Evolutionary conservation across 2,329 filamentous ascomycete genomes (phyloP), one percentile per base, ranked within the genome.

Genomic region (Allantophomopsis lycopodina): DNA sequence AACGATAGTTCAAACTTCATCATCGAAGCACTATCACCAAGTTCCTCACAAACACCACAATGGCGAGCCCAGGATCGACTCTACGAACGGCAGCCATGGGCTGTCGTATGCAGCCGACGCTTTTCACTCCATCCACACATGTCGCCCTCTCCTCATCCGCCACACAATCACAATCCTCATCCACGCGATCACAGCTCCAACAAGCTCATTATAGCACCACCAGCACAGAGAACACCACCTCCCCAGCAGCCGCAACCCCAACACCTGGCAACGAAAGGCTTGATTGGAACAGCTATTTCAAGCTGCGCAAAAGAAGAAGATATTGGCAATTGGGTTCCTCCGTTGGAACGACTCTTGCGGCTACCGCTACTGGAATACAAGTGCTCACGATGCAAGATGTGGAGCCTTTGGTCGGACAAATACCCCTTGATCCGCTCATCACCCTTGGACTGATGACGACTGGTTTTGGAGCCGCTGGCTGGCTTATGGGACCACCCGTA

Each of bases 231-330:
- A n/a, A 21, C 21, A 32, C 23, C 20, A 17, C 23, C 23, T 12
- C 23, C 23, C 23, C 23, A 5, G 23, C 23, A 5, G 23, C 23
- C 23, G 23, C 23, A 8, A 28, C 23, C 23, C 7, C 23, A 4
- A 10, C 23, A 28, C 23, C 23, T 12, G 23, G 23, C 11, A 37
- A 41, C 2, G 47, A 50, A 17, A 40, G 44, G 37, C 46, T 88
- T 33, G 75, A 86, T 62, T 96, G 89, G 89, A 81, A 95, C 65
- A 78, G 76, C 39, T 96, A 94, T 68, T 94, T 96, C 69, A 76
- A 77, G 57, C 79, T 96, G 44, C 86, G 89, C 54, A 83, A 86
- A 52, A 82, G 79, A 44, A 83, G 89, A 41, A 80, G 89, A 44
- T 76, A 83, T 52, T 83, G 88, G 65, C 86, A 89, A 57, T 73